Evolutionary conservation across 495 filamentous ascomycete species (phyloP).

Genomic region (Rusavskia elegans): DNA sequence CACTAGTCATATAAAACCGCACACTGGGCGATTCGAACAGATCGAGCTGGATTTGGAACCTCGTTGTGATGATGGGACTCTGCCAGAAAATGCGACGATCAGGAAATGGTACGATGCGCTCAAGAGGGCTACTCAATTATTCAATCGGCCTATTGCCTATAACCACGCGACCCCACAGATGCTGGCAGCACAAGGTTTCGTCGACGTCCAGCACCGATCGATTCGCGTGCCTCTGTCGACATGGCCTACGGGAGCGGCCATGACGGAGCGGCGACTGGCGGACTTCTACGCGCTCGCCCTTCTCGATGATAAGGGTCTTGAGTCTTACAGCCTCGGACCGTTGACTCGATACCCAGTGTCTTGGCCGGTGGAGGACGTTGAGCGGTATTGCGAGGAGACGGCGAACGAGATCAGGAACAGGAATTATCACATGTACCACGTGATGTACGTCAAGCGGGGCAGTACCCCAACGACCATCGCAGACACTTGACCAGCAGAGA

Average conservation of each 20-base stretch:
- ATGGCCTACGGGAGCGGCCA: conserved; percentile 41
- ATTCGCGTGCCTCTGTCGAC: conserved; percentile 62
- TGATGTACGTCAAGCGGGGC: conserved; percentile 26
- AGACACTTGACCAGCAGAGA: neutral
- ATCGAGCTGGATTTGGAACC: conserved; percentile 81
- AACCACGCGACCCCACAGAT: conserved; percentile 40
- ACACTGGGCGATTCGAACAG: conserved; percentile 66
- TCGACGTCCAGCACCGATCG: conserved; percentile 60
- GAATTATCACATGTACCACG: conserved; percentile 55
- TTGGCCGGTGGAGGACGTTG: conserved; percentile 52
- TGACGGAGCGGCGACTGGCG: neutral
- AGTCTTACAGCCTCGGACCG: conserved; percentile 58
- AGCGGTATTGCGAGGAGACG: conserved; percentile 43
- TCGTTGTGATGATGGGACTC: conserved; percentile 56
- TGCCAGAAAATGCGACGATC: conserved; percentile 32
- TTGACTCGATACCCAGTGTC: conserved; percentile 44
- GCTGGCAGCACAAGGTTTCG: conserved; percentile 61
- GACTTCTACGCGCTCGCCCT: conserved; percentile 50
- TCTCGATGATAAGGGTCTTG: conserved; percentile 33
- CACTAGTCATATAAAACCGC: conserved; percentile 59
- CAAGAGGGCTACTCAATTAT: conserved; percentile 49
- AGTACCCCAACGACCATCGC: neutral
- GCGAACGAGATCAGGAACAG: conserved; percentile 54
- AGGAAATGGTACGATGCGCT: conserved; percentile 55
- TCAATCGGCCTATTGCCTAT: conserved; percentile 51